Conservation (phyloP, 23 red algal genomes). For the Gracilariopsis chorda region DNA sequence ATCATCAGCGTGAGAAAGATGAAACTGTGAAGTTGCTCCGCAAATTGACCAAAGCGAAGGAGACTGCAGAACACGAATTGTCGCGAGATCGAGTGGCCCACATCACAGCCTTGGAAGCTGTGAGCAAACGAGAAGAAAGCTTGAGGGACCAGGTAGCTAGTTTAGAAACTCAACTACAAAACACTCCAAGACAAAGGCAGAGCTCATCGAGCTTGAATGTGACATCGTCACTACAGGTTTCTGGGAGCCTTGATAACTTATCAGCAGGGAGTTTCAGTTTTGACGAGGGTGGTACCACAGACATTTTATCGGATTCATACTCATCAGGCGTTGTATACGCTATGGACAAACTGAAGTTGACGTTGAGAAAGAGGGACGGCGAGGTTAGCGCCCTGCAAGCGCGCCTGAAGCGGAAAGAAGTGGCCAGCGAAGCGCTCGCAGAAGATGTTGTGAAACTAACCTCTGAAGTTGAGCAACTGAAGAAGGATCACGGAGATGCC, state of each 20-base stretch:
- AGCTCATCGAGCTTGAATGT: neutral
- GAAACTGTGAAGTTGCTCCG: conserved; percentile 12
- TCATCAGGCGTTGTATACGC: conserved; percentile 49
- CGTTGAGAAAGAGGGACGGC: conserved; percentile 60
- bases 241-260: neutral
- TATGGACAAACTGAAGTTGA: conserved; percentile 29
- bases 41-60: conserved; percentile 9
- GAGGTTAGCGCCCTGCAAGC: conserved; percentile 54
- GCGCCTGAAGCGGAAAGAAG: conserved; percentile 60
- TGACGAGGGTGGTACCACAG: neutral
- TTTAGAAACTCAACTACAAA: conserved; percentile 34
- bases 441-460: conserved; percentile 67
- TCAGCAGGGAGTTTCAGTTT: conserved; percentile 11
- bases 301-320: conserved; percentile 10
- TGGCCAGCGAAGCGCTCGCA: conserved; percentile 37
- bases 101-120: conserved; percentile 32
- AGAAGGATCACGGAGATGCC: conserved; percentile 10
- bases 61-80: conserved; percentile 26
- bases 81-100: conserved; percentile 43
- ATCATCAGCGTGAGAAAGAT: conserved; percentile 25
- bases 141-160: conserved; percentile 20
- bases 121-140: conserved; percentile 25
- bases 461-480: conserved; percentile 37
- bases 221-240: neutral
- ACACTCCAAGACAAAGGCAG: neutral